phyloP scores from a whole-genome alignment of 805 yeast species.

The Kazachstania taianensis region DNA sequence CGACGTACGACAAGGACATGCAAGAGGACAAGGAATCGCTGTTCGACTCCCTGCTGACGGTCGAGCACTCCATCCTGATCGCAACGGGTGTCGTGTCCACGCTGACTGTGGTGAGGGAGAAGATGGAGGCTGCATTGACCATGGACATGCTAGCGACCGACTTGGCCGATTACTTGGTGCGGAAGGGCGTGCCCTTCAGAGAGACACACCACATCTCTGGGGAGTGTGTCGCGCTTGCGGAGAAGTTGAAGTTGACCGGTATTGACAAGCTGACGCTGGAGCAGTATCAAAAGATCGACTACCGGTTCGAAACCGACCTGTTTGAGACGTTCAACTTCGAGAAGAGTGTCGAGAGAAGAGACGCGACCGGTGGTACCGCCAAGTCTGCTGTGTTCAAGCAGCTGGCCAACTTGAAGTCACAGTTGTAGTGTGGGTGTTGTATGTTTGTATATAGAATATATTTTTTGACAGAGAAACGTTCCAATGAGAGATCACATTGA shows the following conservation, averaged over 20 bases:
- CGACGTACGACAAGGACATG: slow-evolving; percentile 95
- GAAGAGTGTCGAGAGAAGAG: slow-evolving; percentile 89
- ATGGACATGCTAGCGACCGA: slow-evolving; percentile 99
- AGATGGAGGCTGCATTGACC: slow-evolving; percentile 81
- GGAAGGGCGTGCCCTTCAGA: slow-evolving; percentile 98
- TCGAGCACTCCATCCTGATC: slow-evolving; percentile 85
- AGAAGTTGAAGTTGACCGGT: slow-evolving; percentile 63
- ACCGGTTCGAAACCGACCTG: slow-evolving; percentile 74
- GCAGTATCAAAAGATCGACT: slow-evolving; percentile 72
- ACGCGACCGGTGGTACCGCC: slow-evolving; percentile 96
- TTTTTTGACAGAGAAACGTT: no score
- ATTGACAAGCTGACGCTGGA: slow-evolving; percentile 73
- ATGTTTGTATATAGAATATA: no score
- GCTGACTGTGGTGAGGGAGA: slow-evolving; percentile 55
- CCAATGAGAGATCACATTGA: no score
- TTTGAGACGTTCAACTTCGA: slow-evolving; percentile 84
- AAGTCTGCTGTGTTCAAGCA: slow-evolving; percentile 79
- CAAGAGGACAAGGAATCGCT: slow-evolving; percentile 99
- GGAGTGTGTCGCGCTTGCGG: slow-evolving; percentile 89
- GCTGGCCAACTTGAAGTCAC: slow-evolving; percentile 31
- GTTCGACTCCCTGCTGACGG: slow-evolving; percentile 81
- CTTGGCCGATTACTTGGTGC: slow-evolving; percentile 91
- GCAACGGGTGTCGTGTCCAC: slow-evolving; percentile 97
- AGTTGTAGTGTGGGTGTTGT: no score
- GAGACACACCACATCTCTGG: slow-evolving; percentile 99